These are phyloP conservation scores for Globisporangium takayamanum DNA, from an alignment of 352 stramenopile genomes.

Conservation along the genomic window DNA sequence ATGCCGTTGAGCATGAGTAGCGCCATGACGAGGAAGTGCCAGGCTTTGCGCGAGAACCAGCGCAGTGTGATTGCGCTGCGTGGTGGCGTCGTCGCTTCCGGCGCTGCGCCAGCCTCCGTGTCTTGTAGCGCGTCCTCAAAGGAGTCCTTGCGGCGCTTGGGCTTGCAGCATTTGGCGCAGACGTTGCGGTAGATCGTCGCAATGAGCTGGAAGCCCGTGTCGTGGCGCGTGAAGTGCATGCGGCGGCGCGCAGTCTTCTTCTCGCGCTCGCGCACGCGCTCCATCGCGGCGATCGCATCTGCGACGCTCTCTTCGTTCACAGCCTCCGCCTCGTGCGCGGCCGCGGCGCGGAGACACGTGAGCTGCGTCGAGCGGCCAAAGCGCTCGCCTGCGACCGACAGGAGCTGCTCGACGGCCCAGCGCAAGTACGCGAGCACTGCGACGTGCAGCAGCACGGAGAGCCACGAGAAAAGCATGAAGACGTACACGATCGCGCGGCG, in stretches of 20 bases:
- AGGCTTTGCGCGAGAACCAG: conserved; percentile 58
- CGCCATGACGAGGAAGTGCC: conserved; percentile 55
- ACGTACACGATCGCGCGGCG: conserved; percentile 26
- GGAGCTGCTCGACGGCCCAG: conserved; percentile 19
- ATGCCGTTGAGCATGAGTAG: conserved; percentile 71
- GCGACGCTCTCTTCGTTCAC: conserved; percentile 15
- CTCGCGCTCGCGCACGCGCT: conserved; percentile 13
- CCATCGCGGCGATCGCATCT: conserved; percentile 24
- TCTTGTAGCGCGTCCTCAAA: not conserved
- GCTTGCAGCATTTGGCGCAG: not conserved
- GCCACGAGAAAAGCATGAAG: conserved; percentile 34
- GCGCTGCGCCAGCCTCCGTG: not conserved
- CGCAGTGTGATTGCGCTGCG: conserved; percentile 10
- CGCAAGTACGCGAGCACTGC: conserved; percentile 34
- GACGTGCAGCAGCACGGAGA: conserved; percentile 29
- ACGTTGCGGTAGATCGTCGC: conserved; percentile 10
- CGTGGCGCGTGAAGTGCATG: conserved; percentile 6
- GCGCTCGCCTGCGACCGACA: conserved; percentile 21
- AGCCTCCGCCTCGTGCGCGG: conserved; percentile 12
- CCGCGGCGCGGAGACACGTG: conserved; percentile 18
- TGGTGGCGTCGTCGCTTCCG: not conserved
- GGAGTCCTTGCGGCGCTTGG: not conserved
- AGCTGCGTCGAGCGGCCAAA: conserved; percentile 7
- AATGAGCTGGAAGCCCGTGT: conserved; percentile 30
- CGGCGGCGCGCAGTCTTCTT: conserved; percentile 1